Conservation (phyloP, 768 basidiomycete species). For the Macrolepiota albuminosa region DNA sequence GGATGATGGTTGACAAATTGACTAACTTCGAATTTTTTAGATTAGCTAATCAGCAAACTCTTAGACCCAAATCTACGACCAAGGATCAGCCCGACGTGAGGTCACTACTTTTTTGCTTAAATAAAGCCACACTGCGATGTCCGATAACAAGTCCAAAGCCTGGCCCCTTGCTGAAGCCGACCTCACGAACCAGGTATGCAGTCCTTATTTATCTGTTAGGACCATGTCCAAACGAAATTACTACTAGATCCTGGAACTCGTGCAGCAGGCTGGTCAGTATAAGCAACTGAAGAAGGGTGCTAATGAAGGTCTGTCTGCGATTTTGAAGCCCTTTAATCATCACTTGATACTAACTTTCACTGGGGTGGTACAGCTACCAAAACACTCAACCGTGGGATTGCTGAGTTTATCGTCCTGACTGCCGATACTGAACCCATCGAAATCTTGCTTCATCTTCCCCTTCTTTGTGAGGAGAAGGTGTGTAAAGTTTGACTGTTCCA, state of each 20-base stretch:
- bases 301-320: slow-evolving; percentile 75
- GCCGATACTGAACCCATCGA: slow-evolving; percentile 97
- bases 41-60: not conserved
- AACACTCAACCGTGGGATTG: slow-evolving; percentile 95
- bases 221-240: slow-evolving; percentile 1
- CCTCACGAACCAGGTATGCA: slow-evolving; percentile 83
- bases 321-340: not conserved
- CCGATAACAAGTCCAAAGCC: slow-evolving; percentile 71
- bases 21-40: slow-evolving; percentile 1
- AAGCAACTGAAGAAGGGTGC: slow-evolving; percentile 99
- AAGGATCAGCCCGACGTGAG: slow-evolving; percentile 86
- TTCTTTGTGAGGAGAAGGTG: slow-evolving; percentile 98
- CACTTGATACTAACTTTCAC: slow-evolving; percentile 6
- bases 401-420: slow-evolving; percentile 96
- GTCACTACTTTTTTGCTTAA: slow-evolving; percentile 37
- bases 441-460: slow-evolving; percentile 93
- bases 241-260: slow-evolving; percentile 84
- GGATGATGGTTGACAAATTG: slow-evolving; percentile 8
- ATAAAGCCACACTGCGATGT: slow-evolving; percentile 38
- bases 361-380: slow-evolving; percentile 69
- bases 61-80: slow-evolving; percentile 42
- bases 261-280: slow-evolving; percentile 94
- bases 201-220: not conserved
- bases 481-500: slow-evolving; percentile 6
- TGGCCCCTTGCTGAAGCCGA: slow-evolving; percentile 84